Evolutionary conservation across 2,329 filamentous ascomycete species (phyloP).

Genomic region (Diplodia seriata): DNA sequence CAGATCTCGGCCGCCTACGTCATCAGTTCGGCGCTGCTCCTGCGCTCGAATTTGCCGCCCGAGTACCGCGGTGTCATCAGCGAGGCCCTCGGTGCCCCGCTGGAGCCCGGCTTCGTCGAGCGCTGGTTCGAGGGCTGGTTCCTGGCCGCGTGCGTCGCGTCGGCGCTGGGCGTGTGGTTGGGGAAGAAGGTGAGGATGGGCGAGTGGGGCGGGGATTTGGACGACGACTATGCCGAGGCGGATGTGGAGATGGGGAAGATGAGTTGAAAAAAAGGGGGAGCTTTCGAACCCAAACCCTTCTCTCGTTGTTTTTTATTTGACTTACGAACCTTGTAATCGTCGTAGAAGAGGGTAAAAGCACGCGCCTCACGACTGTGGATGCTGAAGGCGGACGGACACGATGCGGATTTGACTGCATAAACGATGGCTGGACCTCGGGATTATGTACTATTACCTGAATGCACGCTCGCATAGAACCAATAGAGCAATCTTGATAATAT

Average conservation of each 20-base stretch:
- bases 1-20: conserved; percentile 87
- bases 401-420: conserved; percentile 9
- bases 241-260: conserved; percentile 77
- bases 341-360: neutral
- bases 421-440: conserved; percentile 19
- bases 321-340: conserved; percentile 8
- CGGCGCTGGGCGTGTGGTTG: conserved; percentile 35
- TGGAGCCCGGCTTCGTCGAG: conserved; percentile 76
- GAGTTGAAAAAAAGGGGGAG: conserved; percentile 54
- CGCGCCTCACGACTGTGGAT: conserved; percentile 6
- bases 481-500: conserved; percentile 3
- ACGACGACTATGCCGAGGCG: conserved; percentile 50
- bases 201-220: conserved; percentile 45
- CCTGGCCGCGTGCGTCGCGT: conserved; percentile 53
- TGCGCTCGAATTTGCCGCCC: conserved; percentile 77
- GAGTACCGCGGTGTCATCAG: conserved; percentile 80
- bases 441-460: neutral
- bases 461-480: neutral
- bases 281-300: neutral
- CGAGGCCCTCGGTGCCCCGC: conserved; percentile 76
- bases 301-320: conserved; percentile 5
- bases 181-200: conserved; percentile 58
- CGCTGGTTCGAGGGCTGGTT: conserved; percentile 92
- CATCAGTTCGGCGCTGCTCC: conserved; percentile 77
- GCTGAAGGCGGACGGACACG: neutral